Evolutionary conservation across 495 filamentous ascomycete genomes (phyloP).

Genomic region (Penicillium manginii): DNA sequence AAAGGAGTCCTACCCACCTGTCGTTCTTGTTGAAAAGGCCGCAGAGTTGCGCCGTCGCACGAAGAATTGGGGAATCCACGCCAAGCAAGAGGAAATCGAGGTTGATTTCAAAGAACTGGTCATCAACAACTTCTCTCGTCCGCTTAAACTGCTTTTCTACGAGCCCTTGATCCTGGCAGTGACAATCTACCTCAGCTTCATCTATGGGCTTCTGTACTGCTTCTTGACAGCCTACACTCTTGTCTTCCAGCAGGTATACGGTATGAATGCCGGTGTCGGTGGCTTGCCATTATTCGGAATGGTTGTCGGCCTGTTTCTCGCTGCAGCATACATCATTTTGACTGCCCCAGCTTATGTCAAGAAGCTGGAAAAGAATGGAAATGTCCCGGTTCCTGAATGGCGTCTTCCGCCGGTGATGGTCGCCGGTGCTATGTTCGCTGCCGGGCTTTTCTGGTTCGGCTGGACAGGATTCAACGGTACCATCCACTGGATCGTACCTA

Average conservation of each 20-base stretch:
- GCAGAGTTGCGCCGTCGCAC: constrained; percentile 78
- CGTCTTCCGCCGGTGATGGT: constrained; percentile 78
- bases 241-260: constrained; percentile 44
- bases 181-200: constrained; percentile 40
- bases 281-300: constrained; percentile 49
- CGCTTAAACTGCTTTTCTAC: constrained; percentile 29
- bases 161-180: constrained; percentile 36
- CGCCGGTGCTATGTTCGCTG: constrained; percentile 73
- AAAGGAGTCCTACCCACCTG: constrained; percentile 82
- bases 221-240: constrained; percentile 50
- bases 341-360: constrained; percentile 42
- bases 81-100: constrained; percentile 92
- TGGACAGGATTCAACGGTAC: constrained; percentile 70
- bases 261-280: constrained; percentile 41
- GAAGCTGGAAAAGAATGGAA: constrained; percentile 73
- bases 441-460: constrained; percentile 85
- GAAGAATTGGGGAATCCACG: constrained; percentile 92
- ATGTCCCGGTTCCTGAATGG: constrained; percentile 82
- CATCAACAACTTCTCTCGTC: constrained; percentile 39
- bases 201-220: constrained; percentile 49
- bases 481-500: constrained; percentile 86
- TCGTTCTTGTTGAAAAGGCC: constrained; percentile 79
- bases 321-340: constrained; percentile 35
- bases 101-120: constrained; percentile 71
- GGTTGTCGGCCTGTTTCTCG: constrained; percentile 46